These are phyloP conservation scores for Tritrichomonas musculus DNA, from an alignment of 208 protist genomes.

Conservation along the genomic window DNA sequence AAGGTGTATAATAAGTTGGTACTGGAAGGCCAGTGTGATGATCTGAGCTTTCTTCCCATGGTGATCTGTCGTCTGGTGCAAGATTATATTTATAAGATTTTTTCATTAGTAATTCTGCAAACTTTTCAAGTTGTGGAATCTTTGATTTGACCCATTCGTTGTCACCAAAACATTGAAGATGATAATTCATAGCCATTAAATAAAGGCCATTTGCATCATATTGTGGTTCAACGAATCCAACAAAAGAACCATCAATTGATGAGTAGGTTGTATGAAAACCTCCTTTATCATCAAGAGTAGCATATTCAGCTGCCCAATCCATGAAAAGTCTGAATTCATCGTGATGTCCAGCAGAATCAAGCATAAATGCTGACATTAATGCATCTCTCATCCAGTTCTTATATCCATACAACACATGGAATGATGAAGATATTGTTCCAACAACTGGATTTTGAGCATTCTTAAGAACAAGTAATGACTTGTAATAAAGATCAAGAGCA, in stretches of 20 bases:
- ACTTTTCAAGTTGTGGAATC: not conserved
- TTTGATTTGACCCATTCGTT: not conserved
- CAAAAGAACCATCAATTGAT: not conserved
- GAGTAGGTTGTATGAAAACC: not conserved
- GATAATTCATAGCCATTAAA: not conserved
- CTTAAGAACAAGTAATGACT: conserved; percentile 16
- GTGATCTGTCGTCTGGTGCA: not conserved
- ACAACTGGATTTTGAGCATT: not conserved
- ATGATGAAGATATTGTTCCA: not conserved
- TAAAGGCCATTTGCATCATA: not conserved
- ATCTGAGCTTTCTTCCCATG: not conserved
- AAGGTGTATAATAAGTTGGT: not conserved
- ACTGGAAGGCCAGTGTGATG: not conserved
- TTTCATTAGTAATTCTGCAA: not conserved
- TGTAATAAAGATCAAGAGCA: not conserved
- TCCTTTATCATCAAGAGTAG: not conserved
- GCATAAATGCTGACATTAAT: not conserved
- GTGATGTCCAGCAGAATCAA: not conserved
- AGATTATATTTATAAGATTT: not conserved
- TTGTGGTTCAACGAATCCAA: not conserved
- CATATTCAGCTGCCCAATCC: not conserved
- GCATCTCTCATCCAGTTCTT: not conserved
- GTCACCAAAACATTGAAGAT: not conserved
- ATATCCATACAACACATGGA: not conserved
- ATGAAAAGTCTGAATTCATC: not conserved